A percentile compares a stretch with the other conserved stretches of the same genome.
phyloP scores from a whole-genome alignment of 164 flowering plant genomes.

The Buxus sempervirens region DNA sequence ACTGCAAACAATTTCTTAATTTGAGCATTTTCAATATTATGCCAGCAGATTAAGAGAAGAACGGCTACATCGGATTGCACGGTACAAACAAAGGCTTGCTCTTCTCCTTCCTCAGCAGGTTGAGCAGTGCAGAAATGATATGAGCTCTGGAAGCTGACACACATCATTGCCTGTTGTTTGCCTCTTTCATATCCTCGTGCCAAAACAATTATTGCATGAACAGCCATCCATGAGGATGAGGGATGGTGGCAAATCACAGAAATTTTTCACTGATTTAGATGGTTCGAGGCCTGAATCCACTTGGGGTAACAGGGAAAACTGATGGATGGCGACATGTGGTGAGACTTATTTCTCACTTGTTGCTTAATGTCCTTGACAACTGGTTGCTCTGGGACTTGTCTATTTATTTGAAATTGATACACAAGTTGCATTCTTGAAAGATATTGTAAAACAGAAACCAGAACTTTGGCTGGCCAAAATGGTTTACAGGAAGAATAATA shows the following conservation, averaged over 20 bases:
- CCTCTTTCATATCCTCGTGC: not conserved
- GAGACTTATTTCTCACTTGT: conserved; percentile 2
- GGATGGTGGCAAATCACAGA: not conserved
- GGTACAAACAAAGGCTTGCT: conserved; percentile 74
- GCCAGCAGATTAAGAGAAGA: conserved; percentile 62
- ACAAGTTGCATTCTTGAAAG: not conserved
- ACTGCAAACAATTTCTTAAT: no score
- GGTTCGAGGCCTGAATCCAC: not conserved
- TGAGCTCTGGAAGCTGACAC: conserved; percentile 43
- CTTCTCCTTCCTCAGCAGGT: conserved; percentile 63
- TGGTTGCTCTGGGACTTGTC: no score
- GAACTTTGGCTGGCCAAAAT: not conserved
- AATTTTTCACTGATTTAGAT: not conserved
- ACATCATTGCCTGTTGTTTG: not conserved
- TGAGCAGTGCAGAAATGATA: conserved; percentile 48
- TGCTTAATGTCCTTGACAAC: not conserved
- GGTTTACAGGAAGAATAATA: not conserved
- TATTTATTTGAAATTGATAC: no score
- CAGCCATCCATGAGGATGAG: not conserved
- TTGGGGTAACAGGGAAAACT: no score
- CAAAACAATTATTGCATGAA: not conserved
- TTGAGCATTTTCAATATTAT: not conserved
- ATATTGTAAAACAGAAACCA: not conserved
- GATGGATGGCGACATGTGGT: not conserved
- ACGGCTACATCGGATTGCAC: conserved; percentile 56